Base-by-base conservation (phyloP, 2,329 filamentous ascomycete genomes). In the Phialemoniopsis sp. region DNA sequence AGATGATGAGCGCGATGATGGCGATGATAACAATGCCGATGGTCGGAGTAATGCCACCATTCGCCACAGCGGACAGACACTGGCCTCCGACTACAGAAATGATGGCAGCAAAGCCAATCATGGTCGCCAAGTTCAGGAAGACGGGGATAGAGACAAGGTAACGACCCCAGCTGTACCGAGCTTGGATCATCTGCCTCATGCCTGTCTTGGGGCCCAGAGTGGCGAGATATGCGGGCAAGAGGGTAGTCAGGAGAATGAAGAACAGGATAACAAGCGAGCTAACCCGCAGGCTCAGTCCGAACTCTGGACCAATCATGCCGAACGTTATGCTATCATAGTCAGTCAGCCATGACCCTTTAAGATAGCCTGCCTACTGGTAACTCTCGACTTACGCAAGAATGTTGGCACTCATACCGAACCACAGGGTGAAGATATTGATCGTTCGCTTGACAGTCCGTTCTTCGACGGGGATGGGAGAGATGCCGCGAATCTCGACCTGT, bases 101-200 rank as follows among this genome's bases (percentile, higher is more conserved):
- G 48, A 84, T 72, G 49, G 83, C 69, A 36, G 72, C 75, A 60
- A 83, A 84, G n/a, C 78, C 78, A 4, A 70, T 75, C 3, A 82
- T 62, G 0, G 78, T 82, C 13, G 77, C 78, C 17, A 84, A 63
- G 50, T 84, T 84, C 43, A 84, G 63, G 9, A 83, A 52, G 3
- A 82, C 73, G 3, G 78, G 71, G n/a, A 84, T 53, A 1, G 71
- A 74, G 28, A 80, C 73, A 15, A 77, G 60, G 50, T 80, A 81
- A 31, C 72, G 67, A 14, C 76, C 78, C 52, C 81, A 85, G 31
- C 72, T 75, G 55, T 75, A 84, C 16, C 80, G 67, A 4, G 80
- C 79, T 47, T 80, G 77, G 8, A 84, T 72, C 69, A 84, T 80
- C 56, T 83, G 79, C 13, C 80, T 68, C 69, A 84, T 73, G 32